Evolutionary conservation across 192 early-diverging fungal species (phyloP).

Genomic region (Phlyctochytrium arcticum): DNA sequence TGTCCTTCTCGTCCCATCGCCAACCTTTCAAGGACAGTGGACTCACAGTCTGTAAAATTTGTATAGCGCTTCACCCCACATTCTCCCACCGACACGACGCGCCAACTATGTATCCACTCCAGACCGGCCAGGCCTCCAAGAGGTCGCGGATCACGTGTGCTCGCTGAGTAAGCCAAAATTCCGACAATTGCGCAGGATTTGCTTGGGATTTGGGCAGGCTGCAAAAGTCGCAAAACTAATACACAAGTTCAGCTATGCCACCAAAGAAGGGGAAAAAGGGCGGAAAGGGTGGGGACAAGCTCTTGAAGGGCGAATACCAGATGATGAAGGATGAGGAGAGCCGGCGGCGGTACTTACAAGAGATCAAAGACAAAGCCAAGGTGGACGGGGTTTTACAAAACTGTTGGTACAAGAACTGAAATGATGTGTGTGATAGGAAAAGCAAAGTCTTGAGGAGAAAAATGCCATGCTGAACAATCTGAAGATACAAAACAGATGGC

Average conservation of each 20-base stretch:
- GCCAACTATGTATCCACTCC: no score
- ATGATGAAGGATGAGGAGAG: conserved; percentile 50
- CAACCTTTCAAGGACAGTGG: no score
- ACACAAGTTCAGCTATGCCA: neutral
- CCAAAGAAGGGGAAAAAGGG: conserved; percentile 36
- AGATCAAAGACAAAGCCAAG: conserved; percentile 49
- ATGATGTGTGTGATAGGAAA: conserved; percentile 29
- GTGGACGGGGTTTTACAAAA: conserved; percentile 27
- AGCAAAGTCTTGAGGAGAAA: conserved; percentile 46
- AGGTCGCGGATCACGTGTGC: no score
- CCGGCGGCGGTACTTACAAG: conserved; percentile 40
- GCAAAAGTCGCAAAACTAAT: no score
- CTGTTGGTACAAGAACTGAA: neutral
- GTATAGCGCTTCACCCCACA: no score
- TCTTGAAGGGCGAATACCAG: conserved; percentile 44
- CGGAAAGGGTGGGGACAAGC: conserved; percentile 46
- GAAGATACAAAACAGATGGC: conserved; percentile 59
- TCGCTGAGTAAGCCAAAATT: no score
- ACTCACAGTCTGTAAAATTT: no score
- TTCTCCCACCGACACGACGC: no score
- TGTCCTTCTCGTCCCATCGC: no score
- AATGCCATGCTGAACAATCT: conserved; percentile 48
- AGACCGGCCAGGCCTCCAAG: no score
- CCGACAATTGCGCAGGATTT: no score
- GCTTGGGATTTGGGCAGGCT: no score